Evolutionary conservation across 345 rosid genomes (phyloP).

Genomic region (Hevea brasiliensis): DNA sequence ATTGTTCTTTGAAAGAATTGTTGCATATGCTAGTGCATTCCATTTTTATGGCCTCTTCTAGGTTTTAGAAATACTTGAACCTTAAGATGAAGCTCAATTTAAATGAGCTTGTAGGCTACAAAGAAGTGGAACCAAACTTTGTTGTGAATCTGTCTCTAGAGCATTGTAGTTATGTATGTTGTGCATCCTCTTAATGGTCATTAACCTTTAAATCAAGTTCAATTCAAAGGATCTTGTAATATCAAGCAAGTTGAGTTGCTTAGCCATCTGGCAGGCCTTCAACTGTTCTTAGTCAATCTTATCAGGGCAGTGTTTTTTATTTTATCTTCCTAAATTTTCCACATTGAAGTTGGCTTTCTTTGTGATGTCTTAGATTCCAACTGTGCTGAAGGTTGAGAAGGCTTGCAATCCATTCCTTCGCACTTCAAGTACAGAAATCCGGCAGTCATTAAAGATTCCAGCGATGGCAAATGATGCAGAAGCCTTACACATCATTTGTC

Average conservation of each 20-base stretch:
- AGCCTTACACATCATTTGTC: conserved; percentile 61
- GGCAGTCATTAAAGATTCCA: conserved; percentile 57
- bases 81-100: too few relatives aligned
- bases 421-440: conserved; percentile 62
- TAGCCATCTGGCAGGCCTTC: background rate
- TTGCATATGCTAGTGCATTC: too few relatives aligned
- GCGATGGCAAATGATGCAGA: conserved; percentile 64
- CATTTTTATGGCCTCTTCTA: background rate
- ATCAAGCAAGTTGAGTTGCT: background rate
- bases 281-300: background rate
- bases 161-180: too few relatives aligned
- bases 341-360: background rate
- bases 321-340: background rate
- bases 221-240: background rate
- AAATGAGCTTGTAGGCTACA: background rate
- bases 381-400: conserved; percentile 73
- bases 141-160: too few relatives aligned
- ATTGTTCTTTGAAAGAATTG: too few relatives aligned
- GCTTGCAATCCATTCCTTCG: conserved; percentile 94
- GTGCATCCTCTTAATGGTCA: background rate
- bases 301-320: background rate
- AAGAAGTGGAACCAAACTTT: background rate
- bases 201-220: background rate
- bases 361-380: conserved; percentile 60
- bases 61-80: background rate